Percentiles rank a stretch among this genome's conserved stretches.
Conservation (phyloP, 1,284 basidiomycete species). For the Rhodotorula mucilaginosa region DNA sequence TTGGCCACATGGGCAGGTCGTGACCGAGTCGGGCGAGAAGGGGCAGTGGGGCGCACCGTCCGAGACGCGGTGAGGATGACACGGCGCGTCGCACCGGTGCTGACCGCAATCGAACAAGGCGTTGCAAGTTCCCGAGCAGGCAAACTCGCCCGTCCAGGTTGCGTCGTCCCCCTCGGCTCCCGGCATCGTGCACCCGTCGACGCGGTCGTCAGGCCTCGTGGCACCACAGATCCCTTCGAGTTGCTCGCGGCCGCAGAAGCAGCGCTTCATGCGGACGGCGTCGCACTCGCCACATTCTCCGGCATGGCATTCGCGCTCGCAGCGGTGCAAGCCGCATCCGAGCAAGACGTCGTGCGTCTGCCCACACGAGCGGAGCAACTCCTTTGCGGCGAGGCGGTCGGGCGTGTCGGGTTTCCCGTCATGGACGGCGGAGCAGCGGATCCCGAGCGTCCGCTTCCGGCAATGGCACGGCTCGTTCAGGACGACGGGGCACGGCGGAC, state of each 20-base stretch:
- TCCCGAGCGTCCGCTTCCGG: slow-evolving; percentile 9
- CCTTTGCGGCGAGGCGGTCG: slow-evolving; percentile 4
- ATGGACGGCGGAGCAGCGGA: slow-evolving; percentile 23
- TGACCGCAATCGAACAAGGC: slow-evolving; percentile 65
- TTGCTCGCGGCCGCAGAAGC: slow-evolving; percentile 40
- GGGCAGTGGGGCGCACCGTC: slow-evolving; percentile 63
- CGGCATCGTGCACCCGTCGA: slow-evolving; percentile 31
- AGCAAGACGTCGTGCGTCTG: slow-evolving; percentile 26
- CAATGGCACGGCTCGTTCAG: slow-evolving; percentile 27
- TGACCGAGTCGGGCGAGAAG: slow-evolving; percentile 64
- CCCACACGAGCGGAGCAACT: slow-evolving; percentile 21
- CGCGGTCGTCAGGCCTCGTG: slow-evolving; percentile 15
- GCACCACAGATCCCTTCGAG: slow-evolving; percentile 32
- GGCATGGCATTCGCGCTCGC: slow-evolving; percentile 38
- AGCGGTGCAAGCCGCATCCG: slow-evolving; percentile 40
- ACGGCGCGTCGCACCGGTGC: slow-evolving; percentile 55
- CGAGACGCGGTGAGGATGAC: slow-evolving; percentile 65
- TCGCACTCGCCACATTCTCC: slow-evolving; percentile 41
- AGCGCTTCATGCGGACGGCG: slow-evolving; percentile 38
- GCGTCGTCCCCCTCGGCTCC: slow-evolving; percentile 40
- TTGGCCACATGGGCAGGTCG: slow-evolving; percentile 77
- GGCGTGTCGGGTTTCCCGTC: slow-evolving; percentile 10
- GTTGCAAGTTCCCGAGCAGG: slow-evolving; percentile 62
- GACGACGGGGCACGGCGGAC: slow-evolving; percentile 37
- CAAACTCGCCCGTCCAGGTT: slow-evolving; percentile 67